Percentiles rank a stretch among this genome's conserved stretches.
These are phyloP conservation scores for Xylaria sp. DNA, from an alignment of 2,329 filamentous ascomycete species.

Conservation along the genomic window DNA sequence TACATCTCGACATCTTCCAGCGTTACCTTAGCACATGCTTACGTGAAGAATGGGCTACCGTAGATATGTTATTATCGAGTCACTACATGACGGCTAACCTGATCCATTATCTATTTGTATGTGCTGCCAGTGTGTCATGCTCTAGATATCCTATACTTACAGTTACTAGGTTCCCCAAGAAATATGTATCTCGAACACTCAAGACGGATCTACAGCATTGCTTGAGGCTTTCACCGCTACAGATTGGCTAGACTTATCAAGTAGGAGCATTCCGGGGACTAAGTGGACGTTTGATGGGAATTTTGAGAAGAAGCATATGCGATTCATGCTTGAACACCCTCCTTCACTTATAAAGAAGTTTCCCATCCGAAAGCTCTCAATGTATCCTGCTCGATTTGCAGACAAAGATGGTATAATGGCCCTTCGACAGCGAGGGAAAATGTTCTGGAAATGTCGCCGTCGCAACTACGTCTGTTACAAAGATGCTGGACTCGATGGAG, in stretches of 20 bases:
- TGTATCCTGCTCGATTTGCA: conserved; percentile 21
- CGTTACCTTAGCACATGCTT: conserved; percentile 10
- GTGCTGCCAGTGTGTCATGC: background rate
- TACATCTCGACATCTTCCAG: conserved; percentile 13
- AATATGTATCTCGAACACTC: conserved; percentile 16
- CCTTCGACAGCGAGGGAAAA: conserved; percentile 20
- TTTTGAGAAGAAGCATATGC: conserved; percentile 3
- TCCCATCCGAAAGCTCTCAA: conserved; percentile 10
- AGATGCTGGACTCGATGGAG: background rate
- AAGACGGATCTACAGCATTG: background rate
- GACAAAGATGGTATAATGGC: conserved; percentile 2
- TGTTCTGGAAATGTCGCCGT: conserved; percentile 28
- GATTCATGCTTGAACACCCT: background rate
- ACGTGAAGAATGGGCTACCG: conserved; percentile 11
- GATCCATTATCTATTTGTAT: conserved; percentile 20
- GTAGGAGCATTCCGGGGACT: background rate
- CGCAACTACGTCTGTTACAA: conserved; percentile 26
- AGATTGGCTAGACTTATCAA: conserved; percentile 13
- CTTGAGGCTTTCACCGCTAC: conserved; percentile 22
- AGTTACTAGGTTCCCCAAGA: conserved; percentile 17
- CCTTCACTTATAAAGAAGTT: conserved; percentile 8
- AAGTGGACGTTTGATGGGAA: conserved; percentile 23
- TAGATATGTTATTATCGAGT: conserved; percentile 10
- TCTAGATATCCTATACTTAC: background rate
- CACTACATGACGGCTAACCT: conserved; percentile 13